Evolutionary conservation across 2,329 filamentous ascomycete genomes (phyloP).

Genomic region (Sordariomycetes sp.): DNA sequence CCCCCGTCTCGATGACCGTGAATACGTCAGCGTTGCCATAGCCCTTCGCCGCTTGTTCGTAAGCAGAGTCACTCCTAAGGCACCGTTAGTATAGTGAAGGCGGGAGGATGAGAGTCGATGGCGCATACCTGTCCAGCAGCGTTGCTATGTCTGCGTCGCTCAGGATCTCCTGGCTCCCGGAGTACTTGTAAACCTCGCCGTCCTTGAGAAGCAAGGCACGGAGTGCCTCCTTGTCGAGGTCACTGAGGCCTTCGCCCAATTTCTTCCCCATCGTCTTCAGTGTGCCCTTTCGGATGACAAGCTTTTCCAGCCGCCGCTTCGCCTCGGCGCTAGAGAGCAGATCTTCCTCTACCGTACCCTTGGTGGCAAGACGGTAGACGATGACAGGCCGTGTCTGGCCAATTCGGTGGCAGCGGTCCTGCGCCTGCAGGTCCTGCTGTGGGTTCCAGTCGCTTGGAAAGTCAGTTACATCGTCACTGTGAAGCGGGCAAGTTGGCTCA

Average conservation of each 20-base stretch:
- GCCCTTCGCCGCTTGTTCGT: conserved; percentile 65
- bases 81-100: conserved; percentile 4
- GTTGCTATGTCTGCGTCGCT: conserved; percentile 64
- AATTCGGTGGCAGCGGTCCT: conserved; percentile 90
- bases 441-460: conserved; percentile 67
- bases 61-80: conserved; percentile 45
- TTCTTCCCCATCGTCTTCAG: conserved; percentile 62
- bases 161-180: conserved; percentile 54
- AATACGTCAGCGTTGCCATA: conserved; percentile 62
- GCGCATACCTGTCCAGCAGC: conserved; percentile 57
- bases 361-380: conserved; percentile 87
- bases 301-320: conserved; percentile 83
- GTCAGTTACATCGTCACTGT: background rate
- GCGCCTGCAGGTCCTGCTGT: conserved; percentile 91
- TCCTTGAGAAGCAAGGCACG: conserved; percentile 57
- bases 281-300: conserved; percentile 90
- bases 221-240: conserved; percentile 50
- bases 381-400: conserved; percentile 88
- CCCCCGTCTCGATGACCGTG: conserved; percentile 68
- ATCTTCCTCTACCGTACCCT: conserved; percentile 83
- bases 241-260: conserved; percentile 36
- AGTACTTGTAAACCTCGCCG: conserved; percentile 53
- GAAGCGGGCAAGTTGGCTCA: background rate
- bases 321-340: conserved; percentile 80
- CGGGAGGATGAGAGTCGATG: background rate